Evolutionary conservation across 2,329 filamentous ascomycete genomes (phyloP), one percentile per base, ranked within the genome.

Genomic region (Diaporthe sp.): DNA sequence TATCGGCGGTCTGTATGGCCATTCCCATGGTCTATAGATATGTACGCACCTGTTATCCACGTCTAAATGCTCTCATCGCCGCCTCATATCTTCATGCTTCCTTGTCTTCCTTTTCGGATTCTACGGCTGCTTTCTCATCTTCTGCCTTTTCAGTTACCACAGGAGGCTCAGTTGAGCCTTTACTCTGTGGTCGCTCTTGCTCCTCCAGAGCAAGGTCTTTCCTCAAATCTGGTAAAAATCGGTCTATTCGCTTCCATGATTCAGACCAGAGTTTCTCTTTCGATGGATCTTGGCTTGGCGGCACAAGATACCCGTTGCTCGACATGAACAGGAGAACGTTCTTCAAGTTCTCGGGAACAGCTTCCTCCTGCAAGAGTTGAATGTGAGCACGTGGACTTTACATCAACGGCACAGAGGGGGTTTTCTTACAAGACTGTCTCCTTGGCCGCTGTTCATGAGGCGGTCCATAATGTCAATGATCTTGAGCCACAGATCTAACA

Each of bases 321-420:
- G 94, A 92, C 95, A 99, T 98, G 80, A 99, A 97, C 13, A 99
- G 89, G 34, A 98, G 87, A 71, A 98, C 95, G 79, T 99, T 99
- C 86, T 99, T 99, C 75, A 99, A 87, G 78, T 95, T 97, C 84
- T 99, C 97, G 0, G 95, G 94, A 3, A 98, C 95, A 17, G 97
- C 96, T 87, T 99, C 97, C 85, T 98, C 95, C 92, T 98, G 79
- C 77, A 80, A 34, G 71, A 31, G 80, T 39, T 71, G 34, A 20
- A 49, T 63, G 44, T 77, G 20, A 77, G 73, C 31, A 68, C 71
- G 79, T 34, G 42, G 44, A 67, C 49, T 10, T 20, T 20, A 74
- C 42, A 55, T 37, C 58, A 68, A 67, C 51, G 28, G 51, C n/a
- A 5, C 12, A n/a, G 7, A n/a, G 22, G 42, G n/a, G n/a, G 9